phyloP scores from a whole-genome alignment of 345 rosid species.

The Eucalyptus guilfoylei region DNA sequence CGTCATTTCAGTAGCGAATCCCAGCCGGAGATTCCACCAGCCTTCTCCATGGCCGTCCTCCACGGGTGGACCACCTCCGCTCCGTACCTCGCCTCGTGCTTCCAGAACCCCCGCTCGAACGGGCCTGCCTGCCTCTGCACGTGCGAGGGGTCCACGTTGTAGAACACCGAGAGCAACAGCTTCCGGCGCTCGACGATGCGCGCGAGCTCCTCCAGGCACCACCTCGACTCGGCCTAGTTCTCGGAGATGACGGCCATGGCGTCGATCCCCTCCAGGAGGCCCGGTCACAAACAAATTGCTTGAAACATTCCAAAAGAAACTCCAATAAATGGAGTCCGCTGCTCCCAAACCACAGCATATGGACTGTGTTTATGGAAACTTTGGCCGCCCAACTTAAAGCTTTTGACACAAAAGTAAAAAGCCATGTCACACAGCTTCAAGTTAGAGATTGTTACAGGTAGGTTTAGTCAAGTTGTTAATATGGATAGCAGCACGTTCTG shows the following conservation, averaged over 20 bases:
- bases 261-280: constrained; percentile 1
- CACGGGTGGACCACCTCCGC: neutral
- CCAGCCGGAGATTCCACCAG: constrained; percentile 1
- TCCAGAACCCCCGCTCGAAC: neutral
- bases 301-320: too few species aligned
- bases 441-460: too few species aligned
- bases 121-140: neutral
- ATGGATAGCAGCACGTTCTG: too few species aligned
- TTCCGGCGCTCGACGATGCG: neutral
- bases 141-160: constrained; percentile 1
- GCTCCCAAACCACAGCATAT: too few species aligned
- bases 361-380: too few species aligned
- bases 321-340: too few species aligned
- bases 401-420: too few species aligned
- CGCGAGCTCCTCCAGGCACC: constrained; percentile 19
- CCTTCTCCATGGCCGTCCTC: constrained; percentile 4
- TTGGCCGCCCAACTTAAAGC: too few species aligned
- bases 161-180: constrained; percentile 10
- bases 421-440: too few species aligned
- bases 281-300: too few species aligned
- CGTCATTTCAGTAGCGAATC: neutral
- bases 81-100: neutral
- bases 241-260: constrained; percentile 1
- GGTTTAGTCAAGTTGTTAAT: too few species aligned
- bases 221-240: constrained; percentile 4